Conservation (phyloP, 305 asterid genomes). For the Fraxinus baroniana region DNA sequence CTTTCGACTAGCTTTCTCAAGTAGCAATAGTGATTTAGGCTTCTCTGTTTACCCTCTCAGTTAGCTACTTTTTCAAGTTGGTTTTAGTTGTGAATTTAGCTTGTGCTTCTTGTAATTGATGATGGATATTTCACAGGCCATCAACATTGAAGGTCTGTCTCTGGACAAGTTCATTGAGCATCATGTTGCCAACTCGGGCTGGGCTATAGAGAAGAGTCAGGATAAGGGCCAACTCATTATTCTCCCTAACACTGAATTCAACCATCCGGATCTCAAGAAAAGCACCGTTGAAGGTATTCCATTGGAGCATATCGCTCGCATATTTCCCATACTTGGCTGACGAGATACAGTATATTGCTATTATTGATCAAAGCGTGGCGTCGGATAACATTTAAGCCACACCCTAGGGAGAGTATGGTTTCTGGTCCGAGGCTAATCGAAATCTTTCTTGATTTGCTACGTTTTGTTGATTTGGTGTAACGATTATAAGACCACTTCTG, state of each 20-base stretch:
- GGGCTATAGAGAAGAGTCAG: slow-evolving; percentile 62
- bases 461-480: slow-evolving; percentile 5
- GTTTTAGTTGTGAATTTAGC: not conserved
- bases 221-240: slow-evolving; percentile 56
- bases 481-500: not conserved
- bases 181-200: slow-evolving; percentile 42
- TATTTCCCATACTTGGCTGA: slow-evolving; percentile 74
- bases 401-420: not conserved
- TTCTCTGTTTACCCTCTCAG: not conserved
- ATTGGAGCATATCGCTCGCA: slow-evolving; percentile 62
- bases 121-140: slow-evolving; percentile 36
- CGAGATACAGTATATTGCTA: not conserved
- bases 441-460: not conserved
- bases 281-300: slow-evolving; percentile 55
- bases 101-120: not conserved
- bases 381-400: not conserved
- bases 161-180: slow-evolving; percentile 68
- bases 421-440: not conserved
- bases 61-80: not conserved
- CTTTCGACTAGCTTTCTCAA: not conserved
- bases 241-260: slow-evolving; percentile 65
- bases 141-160: slow-evolving; percentile 58
- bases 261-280: slow-evolving; percentile 76
- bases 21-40: not conserved
- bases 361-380: not conserved